Conservation (phyloP, 441 rosid genomes). For the Populus hybrid region DNA sequence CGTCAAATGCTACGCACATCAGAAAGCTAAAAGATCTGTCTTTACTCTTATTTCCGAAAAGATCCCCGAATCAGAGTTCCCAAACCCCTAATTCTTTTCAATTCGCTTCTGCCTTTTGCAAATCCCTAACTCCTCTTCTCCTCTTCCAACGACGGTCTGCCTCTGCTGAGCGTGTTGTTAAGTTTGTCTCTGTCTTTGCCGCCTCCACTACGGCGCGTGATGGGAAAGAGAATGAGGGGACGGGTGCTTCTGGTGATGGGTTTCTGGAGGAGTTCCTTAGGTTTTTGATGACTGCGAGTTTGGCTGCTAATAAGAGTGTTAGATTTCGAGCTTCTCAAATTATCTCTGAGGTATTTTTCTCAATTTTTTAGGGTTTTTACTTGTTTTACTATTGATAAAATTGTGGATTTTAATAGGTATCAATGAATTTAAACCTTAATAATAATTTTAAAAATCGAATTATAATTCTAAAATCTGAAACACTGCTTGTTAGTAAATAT, state of each 20-base stretch:
- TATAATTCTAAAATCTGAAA: background rate
- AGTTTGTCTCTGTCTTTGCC: conserved; percentile 68
- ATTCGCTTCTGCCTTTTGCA: conserved; percentile 18
- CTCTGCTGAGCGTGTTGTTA: conserved; percentile 66
- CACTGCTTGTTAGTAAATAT: background rate
- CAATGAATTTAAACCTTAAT: background rate
- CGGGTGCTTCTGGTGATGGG: conserved; percentile 26
- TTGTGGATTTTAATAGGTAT: background rate
- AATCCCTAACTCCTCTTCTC: conserved; percentile 79
- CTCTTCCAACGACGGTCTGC: conserved; percentile 55
- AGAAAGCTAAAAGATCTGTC: conserved; percentile 80
- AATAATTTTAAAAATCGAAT: background rate
- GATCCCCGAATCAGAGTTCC: background rate
- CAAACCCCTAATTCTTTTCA: background rate
- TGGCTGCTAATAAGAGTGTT: conserved; percentile 58
- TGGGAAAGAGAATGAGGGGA: background rate
- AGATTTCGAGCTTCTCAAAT: conserved; percentile 89
- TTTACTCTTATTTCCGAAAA: conserved; percentile 34
- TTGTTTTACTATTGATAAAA: background rate
- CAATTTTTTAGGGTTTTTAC: background rate
- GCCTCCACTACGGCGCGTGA: conserved; percentile 15
- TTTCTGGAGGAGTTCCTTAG: conserved; percentile 61
- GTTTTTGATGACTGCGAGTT: conserved; percentile 55
- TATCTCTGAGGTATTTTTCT: conserved; percentile 51
- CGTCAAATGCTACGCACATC: conserved; percentile 69